A percentile compares a stretch with the other conserved stretches of the same genome.
These are phyloP conservation scores for Sequoiadendron giganteum DNA, from an alignment of 75 land plant species.

Conservation along the genomic window DNA sequence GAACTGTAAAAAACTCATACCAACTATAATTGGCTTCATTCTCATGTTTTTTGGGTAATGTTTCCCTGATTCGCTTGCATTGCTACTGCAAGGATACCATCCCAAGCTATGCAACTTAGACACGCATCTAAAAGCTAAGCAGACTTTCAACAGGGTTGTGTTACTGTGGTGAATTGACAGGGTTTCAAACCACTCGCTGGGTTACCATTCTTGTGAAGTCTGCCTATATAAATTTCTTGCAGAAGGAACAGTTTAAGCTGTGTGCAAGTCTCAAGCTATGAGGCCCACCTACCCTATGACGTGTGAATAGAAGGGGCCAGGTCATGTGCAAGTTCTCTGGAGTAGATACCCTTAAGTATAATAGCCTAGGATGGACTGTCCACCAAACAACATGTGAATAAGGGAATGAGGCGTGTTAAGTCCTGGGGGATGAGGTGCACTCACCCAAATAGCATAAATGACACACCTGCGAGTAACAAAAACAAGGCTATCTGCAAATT, in stretches of 20 bases:
- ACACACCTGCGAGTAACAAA: too few relatives aligned
- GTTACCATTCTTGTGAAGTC: background rate
- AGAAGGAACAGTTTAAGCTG: background rate
- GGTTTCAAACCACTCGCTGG: background rate
- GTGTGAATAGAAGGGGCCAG: too few relatives aligned
- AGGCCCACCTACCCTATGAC: too few relatives aligned
- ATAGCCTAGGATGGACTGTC: too few relatives aligned
- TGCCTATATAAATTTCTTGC: background rate
- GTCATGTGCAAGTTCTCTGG: too few relatives aligned
- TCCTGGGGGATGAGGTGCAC: too few relatives aligned
- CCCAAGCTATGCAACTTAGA: background rate
- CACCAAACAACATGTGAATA: too few relatives aligned
- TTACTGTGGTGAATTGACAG: background rate
- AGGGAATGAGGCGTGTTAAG: too few relatives aligned
- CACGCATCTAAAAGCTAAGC: background rate
- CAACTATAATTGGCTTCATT: too few relatives aligned
- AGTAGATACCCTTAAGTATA: too few relatives aligned
- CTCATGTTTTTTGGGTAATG: background rate
- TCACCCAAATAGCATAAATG: too few relatives aligned
- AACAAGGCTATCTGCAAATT: background rate
- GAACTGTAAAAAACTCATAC: too few relatives aligned
- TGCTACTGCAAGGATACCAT: background rate
- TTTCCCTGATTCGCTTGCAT: background rate
- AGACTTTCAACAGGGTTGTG: background rate
- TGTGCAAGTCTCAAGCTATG: background rate